Evolutionary conservation across 1,284 basidiomycete species (phyloP).

Genomic region (Leccinum huronense): DNA sequence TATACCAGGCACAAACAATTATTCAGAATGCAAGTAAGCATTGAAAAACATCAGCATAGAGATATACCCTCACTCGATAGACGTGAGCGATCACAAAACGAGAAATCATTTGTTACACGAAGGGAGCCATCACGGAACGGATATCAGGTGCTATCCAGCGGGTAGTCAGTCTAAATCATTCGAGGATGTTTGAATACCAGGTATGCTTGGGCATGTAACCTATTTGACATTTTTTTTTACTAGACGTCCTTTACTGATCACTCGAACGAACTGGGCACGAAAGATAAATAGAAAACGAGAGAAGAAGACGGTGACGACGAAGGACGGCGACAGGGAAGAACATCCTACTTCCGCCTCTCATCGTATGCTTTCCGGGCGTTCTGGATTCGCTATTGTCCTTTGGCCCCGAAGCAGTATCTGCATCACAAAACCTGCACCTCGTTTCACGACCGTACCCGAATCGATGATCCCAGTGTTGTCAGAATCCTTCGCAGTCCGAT

Average conservation of each 20-base stretch:
- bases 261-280: conserved; percentile 39
- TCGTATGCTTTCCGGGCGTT: conserved; percentile 15
- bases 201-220: conserved; percentile 36
- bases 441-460: conserved; percentile 82
- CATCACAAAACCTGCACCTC: conserved; percentile 95
- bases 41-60: conserved; percentile 53
- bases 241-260: conserved; percentile 66
- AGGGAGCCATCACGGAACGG: conserved; percentile 77
- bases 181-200: conserved; percentile 82
- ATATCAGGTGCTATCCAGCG: conserved; percentile 76
- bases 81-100: conserved; percentile 98
- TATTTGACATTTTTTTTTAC: conserved; percentile 2
- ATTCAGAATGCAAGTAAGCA: not conserved
- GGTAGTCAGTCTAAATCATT: conserved; percentile 66
- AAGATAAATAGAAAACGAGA: conserved; percentile 45
- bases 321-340: conserved; percentile 24
- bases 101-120: conserved; percentile 96
- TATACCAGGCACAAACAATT: conserved; percentile 69
- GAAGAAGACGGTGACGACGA: conserved; percentile 36
- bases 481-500: conserved; percentile 42
- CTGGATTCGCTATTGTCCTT: conserved; percentile 11
- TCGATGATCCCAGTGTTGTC: conserved; percentile 76
- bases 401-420: conserved; percentile 57
- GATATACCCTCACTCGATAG: conserved; percentile 85
- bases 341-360: conserved; percentile 10